A percentile compares a stretch with the other conserved stretches of the same genome.
Evolutionary conservation across 2,329 filamentous ascomycete species (phyloP).

Genomic region (Aspergillus sp.): DNA sequence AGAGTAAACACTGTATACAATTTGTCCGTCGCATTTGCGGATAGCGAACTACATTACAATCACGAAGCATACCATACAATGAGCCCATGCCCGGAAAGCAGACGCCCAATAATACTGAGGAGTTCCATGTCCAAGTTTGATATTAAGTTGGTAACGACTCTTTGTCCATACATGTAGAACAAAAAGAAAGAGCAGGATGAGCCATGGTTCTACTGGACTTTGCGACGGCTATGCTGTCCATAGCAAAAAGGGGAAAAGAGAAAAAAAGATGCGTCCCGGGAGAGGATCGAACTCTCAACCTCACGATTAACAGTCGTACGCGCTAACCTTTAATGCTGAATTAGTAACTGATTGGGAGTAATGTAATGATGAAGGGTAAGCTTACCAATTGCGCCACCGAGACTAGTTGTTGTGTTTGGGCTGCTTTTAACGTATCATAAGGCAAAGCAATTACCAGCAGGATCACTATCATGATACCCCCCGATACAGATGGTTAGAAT

Average conservation of each 20-base stretch:
- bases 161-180: not conserved
- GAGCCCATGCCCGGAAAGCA: too few species aligned
- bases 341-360: not conserved
- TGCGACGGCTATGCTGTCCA: not conserved
- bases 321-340: not conserved
- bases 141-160: too few species aligned
- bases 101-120: too few species aligned
- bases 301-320: constrained; percentile 6
- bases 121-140: too few species aligned
- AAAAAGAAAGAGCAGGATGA: not conserved
- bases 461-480: too few species aligned
- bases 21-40: too few species aligned
- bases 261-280: not conserved
- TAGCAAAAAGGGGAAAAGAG: not conserved
- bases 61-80: too few species aligned
- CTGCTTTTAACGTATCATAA: too few species aligned
- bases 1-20: too few species aligned
- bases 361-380: not conserved
- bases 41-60: too few species aligned
- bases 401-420: not conserved
- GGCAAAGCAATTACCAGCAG: too few species aligned
- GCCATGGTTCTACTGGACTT: not conserved
- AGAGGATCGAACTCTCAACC: constrained; percentile 6
- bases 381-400: constrained; percentile 4
- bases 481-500: too few species aligned